Base-by-base conservation (phyloP, 257 asterid genomes). In the Plantago major region DNA sequence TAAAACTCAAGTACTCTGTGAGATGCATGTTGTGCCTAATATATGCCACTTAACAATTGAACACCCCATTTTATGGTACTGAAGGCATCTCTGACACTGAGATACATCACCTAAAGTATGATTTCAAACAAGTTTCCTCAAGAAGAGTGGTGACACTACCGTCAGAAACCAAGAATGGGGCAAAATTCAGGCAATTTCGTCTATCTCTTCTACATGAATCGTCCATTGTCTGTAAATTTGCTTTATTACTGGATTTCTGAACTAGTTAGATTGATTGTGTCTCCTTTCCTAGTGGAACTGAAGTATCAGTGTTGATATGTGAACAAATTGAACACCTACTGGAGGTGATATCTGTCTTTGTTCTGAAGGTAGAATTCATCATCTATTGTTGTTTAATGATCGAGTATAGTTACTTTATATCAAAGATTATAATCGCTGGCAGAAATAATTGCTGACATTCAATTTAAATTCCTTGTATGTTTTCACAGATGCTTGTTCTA, bases 51-150 rank as follows among this genome's bases (percentile, higher is more conserved):
- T 16, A 63, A 67, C 48, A 8, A 15, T 30, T 42, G 19, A 37
- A 58, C 62, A 30, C 50, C 50, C 33, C 46, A 55, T 43, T 64
- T 51, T 18, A 10, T 74, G 69, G 56, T 55, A 33, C 58, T 68
- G 79, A 78, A 87, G 95, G 88, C 71, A 69, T 78, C 68, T 79
- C 88, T 56, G 92, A 84, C 56, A 64, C 60, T 61, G 87, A 86
- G 73, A 74, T 84, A 65, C 77, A 86, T 67, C 81, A 75, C 68
- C 59, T 79, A 46, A 82, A 72, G 46, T 53, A 81, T 65, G 82
- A 84, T 75, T 17, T 71, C 66, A 89, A 79, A 58, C 92, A 78
- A 63, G 65, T 51, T 67, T 44, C 84, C 43, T 71, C 92, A 26
- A 79, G 74, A 52, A 76, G 84, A 77, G 65, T 89, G 67, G 71